Evolutionary conservation across 1,284 basidiomycete species (phyloP), one percentile per base, ranked within the genome.

Genomic region (Rhodotorula sp.): DNA sequence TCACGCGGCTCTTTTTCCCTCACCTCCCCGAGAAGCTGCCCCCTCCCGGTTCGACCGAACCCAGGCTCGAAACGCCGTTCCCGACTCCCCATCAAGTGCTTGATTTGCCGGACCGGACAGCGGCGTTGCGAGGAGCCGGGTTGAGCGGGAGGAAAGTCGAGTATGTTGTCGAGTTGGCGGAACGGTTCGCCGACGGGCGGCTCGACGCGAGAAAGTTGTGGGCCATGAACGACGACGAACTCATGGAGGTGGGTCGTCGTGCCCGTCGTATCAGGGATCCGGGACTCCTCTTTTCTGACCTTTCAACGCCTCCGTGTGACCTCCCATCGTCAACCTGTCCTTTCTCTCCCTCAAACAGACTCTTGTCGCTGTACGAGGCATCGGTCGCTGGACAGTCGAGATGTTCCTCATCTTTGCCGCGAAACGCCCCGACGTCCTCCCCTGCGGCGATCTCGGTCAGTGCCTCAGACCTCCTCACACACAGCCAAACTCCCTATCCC

Each of bases 341-440:
- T 7, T 18, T 34, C 31, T 34, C 31, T 34, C 31, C 31, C 31
- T 34, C 31, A n/a, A n/a, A 14, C 60, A 88, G 71, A 88, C 91
- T 81, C 85, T 96, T 26, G 89, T 88, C 39, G 88, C 87, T 76
- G 90, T 93, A 10, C 85, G 89, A 75, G 92, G 92, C 0, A 91
- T 93, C 71, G 92, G 92, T 20, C 56, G 48, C 8, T 79, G 77
- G 77, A 75, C 76, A 21, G 70, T 71, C 14, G 62, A 77, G 54
- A 71, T 71, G 66, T 94, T 94, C 79, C 87, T 91, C 18, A 91
- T 95, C 70, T 94, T 94, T 81, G 90, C 91, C 2, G 84, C 93
- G 29, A 86, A 91, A 8, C 87, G 92, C 12, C 90, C 90, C 0
- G 88, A 95, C 80, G 89, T 94, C 62, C 84, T 93, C 34, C 76